Conservation (phyloP, 2,329 filamentous ascomycete genomes). For the Aspergillus novofumigatus region DNA sequence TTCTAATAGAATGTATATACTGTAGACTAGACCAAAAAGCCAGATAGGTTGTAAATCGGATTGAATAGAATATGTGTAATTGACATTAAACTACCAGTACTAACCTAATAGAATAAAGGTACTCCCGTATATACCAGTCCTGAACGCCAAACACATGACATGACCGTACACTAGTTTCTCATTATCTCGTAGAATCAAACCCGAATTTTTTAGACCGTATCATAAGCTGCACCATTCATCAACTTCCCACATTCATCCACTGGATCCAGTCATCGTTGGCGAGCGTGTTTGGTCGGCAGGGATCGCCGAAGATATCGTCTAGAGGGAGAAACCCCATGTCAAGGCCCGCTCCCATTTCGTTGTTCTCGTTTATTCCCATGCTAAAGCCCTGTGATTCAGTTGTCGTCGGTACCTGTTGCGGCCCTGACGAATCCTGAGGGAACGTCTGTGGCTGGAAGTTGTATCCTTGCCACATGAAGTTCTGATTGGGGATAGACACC, state of each 20-base stretch:
- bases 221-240: neutral
- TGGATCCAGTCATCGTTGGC: conserved; percentile 37
- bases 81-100: neutral
- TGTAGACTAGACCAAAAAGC: neutral
- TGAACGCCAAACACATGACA: neutral
- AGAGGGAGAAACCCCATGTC: conserved; percentile 32
- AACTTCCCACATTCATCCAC: conserved; percentile 33
- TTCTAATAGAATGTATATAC: neutral
- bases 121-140: neutral
- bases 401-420: conserved; percentile 18
- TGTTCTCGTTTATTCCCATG: conserved; percentile 25
- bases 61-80: neutral
- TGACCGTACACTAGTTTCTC: neutral
- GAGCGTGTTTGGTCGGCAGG: conserved; percentile 20
- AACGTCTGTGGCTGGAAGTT: conserved; percentile 27
- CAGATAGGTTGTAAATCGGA: neutral
- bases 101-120: neutral
- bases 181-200: neutral
- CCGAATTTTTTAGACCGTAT: conserved; percentile 8
- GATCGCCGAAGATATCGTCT: conserved; percentile 38
- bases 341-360: conserved; percentile 27
- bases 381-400: conserved; percentile 21
- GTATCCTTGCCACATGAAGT: conserved; percentile 40
- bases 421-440: conserved; percentile 13
- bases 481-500: conserved; percentile 40